phyloP scores from a whole-genome alignment of 371 early-diverging fungal genomes.

The Mortierella sp. region DNA sequence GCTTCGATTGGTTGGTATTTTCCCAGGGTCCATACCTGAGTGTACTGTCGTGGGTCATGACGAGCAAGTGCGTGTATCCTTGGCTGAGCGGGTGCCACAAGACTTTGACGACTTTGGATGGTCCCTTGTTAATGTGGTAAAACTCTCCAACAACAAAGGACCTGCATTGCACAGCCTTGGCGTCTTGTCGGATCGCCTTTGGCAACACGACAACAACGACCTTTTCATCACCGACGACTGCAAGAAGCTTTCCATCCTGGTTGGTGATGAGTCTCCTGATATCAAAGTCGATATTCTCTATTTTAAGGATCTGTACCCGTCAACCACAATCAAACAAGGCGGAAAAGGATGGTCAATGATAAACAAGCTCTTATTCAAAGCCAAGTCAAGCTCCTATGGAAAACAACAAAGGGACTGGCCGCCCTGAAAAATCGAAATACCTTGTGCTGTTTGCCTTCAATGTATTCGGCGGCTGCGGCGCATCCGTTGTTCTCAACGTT shows the following conservation, averaged over 20 bases:
- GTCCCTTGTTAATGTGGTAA: conserved; percentile 53
- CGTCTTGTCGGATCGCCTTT: conserved; percentile 23
- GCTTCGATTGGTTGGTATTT: background rate
- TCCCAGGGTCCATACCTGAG: conserved; percentile 19
- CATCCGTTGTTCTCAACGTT: conserved; percentile 37
- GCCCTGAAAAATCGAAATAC: conserved; percentile 1
- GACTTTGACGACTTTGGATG: conserved; percentile 44
- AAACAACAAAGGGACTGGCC: too few relatives aligned
- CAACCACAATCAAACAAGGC: too few relatives aligned
- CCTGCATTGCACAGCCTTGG: conserved; percentile 36
- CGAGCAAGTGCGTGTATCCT: conserved; percentile 43
- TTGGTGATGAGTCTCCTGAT: conserved; percentile 45
- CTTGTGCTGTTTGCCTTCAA: conserved; percentile 47
- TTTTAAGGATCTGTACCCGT: conserved; percentile 15
- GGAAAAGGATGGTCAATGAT: too few relatives aligned
- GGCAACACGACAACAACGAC: conserved; percentile 41
- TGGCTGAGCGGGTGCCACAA: conserved; percentile 54
- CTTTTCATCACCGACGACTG: conserved; percentile 51
- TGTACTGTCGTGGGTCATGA: conserved; percentile 41
- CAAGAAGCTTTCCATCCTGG: conserved; percentile 46
- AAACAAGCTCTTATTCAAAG: too few relatives aligned
- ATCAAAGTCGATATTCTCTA: conserved; percentile 46
- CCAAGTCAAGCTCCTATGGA: too few relatives aligned
- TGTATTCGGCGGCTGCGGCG: conserved; percentile 25
- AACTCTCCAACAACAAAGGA: conserved; percentile 44